phyloP scores from a whole-genome alignment of 2,329 filamentous ascomycete genomes.

The Fusarium vanettenii region DNA sequence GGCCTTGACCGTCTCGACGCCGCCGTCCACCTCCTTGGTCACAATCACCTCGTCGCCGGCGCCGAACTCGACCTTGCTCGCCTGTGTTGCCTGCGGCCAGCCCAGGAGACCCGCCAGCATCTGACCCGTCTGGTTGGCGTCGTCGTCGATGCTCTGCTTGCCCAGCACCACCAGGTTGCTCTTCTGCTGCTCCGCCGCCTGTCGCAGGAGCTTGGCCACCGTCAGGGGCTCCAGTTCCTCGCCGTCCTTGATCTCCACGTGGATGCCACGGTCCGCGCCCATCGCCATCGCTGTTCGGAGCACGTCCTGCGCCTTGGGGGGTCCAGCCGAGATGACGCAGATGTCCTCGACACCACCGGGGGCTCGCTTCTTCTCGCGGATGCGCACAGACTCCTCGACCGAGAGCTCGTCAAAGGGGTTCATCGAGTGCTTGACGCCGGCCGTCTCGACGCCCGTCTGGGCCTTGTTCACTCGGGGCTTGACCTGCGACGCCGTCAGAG shows the following conservation, averaged over 20 bases:
- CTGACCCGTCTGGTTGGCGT: slow-evolving; percentile 94
- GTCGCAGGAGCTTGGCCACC: slow-evolving; percentile 90
- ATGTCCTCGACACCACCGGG: slow-evolving; percentile 88
- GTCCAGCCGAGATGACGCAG: slow-evolving; percentile 87
- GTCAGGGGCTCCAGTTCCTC: slow-evolving; percentile 86
- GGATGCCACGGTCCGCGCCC: slow-evolving; percentile 92
- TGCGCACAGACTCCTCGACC: slow-evolving; percentile 93
- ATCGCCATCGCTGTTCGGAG: slow-evolving; percentile 98
- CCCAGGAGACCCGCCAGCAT: slow-evolving; percentile 94
- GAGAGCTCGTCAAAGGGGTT: slow-evolving; percentile 99
- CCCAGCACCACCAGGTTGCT: slow-evolving; percentile 93
- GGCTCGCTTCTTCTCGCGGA: slow-evolving; percentile 85
- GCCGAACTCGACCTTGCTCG: slow-evolving; percentile 82
- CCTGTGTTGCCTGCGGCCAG: slow-evolving; percentile 96
- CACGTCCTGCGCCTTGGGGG: slow-evolving; percentile 86
- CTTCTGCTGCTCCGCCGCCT: slow-evolving; percentile 84
- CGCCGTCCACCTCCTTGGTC: slow-evolving; percentile 93
- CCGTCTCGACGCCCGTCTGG: slow-evolving; percentile 89
- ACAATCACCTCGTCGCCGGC: slow-evolving; percentile 79
- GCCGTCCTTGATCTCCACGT: slow-evolving; percentile 82
- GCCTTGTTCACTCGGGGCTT: slow-evolving; percentile 77
- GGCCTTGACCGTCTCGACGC: slow-evolving; percentile 87
- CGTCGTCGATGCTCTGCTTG: slow-evolving; percentile 98
- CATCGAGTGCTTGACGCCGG: slow-evolving; percentile 96
- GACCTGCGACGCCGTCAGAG: slow-evolving; percentile 59